Conservation (phyloP, 495 filamentous ascomycete genomes). For the Penicillium manginii region DNA sequence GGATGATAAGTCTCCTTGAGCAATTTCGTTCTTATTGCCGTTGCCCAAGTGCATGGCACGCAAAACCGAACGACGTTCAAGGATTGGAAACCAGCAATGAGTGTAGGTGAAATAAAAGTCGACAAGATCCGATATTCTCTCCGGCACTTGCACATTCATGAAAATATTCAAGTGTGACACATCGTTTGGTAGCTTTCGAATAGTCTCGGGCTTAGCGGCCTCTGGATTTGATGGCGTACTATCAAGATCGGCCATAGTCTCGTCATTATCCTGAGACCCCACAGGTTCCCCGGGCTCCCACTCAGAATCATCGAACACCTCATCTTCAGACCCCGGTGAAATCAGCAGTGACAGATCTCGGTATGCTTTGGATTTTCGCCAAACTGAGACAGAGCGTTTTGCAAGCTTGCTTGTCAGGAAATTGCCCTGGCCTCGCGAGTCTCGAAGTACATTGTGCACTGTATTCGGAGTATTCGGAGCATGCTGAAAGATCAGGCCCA, state of each 20-base stretch:
- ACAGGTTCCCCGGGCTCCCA: constrained; percentile 17
- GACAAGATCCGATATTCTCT: constrained; percentile 41
- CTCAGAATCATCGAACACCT: constrained; percentile 15
- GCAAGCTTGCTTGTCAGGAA: constrained; percentile 34
- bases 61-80: constrained; percentile 61
- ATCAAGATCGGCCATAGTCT: constrained; percentile 7
- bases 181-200: background rate
- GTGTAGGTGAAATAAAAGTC: constrained; percentile 69
- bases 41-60: constrained; percentile 26
- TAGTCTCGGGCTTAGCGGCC: background rate
- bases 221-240: background rate
- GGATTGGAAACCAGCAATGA: constrained; percentile 66
- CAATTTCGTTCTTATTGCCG: background rate
- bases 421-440: constrained; percentile 40
- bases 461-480: constrained; percentile 35
- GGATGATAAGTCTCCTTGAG: constrained; percentile 21
- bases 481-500: constrained; percentile 44
- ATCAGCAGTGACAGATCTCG: constrained; percentile 24
- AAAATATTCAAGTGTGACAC: background rate
- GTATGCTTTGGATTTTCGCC: constrained; percentile 30
- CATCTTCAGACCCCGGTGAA: constrained; percentile 12
- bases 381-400: constrained; percentile 16
- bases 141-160: constrained; percentile 16
- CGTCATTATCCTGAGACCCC: constrained; percentile 6
- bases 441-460: constrained; percentile 39